A percentile compares a stretch with the other conserved stretches of the same genome.
Evolutionary conservation across 2,329 filamentous ascomycete genomes (phyloP).

Genomic region (Neospermospora avenae): DNA sequence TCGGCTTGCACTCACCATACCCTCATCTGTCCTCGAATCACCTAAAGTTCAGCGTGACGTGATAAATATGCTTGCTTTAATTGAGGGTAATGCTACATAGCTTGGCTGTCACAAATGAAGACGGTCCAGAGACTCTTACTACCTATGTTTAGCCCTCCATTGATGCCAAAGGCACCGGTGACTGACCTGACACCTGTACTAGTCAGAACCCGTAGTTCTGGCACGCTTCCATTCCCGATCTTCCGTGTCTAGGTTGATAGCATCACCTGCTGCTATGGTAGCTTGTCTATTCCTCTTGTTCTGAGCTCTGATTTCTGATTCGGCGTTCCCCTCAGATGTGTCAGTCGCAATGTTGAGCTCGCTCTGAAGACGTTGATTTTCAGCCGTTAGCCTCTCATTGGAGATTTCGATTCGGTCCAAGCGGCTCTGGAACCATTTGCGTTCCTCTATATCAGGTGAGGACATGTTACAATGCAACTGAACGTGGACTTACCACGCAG

Average conservation of each 20-base stretch:
- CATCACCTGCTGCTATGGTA: background rate
- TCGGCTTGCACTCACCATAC: background rate
- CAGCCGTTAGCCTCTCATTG: background rate
- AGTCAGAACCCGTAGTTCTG: background rate
- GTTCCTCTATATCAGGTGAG: background rate
- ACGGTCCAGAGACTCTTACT: background rate
- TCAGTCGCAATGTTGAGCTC: background rate
- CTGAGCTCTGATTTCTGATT: background rate
- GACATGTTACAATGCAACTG: background rate
- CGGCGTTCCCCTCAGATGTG: background rate
- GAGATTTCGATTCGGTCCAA: background rate
- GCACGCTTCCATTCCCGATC: background rate
- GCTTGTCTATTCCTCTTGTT: background rate
- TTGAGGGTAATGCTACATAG: background rate
- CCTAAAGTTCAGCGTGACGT: background rate
- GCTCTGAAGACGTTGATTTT: background rate
- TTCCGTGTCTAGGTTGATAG: background rate
- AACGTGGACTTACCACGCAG: background rate
- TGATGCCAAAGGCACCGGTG: background rate
- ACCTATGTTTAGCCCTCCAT: background rate
- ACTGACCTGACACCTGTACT: background rate
- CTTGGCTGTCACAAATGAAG: background rate
- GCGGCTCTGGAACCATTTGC: background rate
- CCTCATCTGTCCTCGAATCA: background rate
- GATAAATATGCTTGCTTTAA: background rate